Conservation (phyloP, 2,329 filamentous ascomycete species). For the Trichophaea hybrida region DNA sequence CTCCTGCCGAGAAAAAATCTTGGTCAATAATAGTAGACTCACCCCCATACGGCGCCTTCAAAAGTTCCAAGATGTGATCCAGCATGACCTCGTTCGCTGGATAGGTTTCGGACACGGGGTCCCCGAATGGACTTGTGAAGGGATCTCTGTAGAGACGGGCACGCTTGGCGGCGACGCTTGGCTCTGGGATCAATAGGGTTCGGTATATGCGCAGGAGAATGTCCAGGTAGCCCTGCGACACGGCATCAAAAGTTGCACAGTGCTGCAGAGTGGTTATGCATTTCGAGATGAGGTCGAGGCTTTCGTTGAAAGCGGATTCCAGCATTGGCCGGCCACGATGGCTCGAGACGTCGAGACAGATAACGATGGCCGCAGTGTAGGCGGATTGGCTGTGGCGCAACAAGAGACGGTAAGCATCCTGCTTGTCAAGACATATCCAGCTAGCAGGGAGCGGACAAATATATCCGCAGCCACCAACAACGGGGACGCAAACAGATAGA, state of each 20-base stretch:
- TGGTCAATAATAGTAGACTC: neutral
- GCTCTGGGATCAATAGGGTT: neutral
- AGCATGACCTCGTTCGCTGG: conserved; percentile 3
- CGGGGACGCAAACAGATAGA: too few relatives aligned
- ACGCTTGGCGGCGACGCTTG: neutral
- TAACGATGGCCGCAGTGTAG: conserved; percentile 17
- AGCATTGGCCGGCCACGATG: conserved; percentile 1
- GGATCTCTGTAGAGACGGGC: neutral
- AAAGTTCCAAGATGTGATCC: conserved; percentile 1
- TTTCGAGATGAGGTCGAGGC: conserved; percentile 6
- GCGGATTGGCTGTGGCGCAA: conserved; percentile 14
- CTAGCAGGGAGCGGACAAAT: too few relatives aligned
- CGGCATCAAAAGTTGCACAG: conserved; percentile 12
- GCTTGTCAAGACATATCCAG: neutral
- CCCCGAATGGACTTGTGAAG: neutral
- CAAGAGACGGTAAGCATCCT: neutral
- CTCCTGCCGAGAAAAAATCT: neutral
- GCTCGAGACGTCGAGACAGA: conserved; percentile 13
- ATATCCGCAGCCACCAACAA: too few relatives aligned
- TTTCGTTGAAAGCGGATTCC: conserved; percentile 4
- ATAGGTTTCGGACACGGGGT: neutral
- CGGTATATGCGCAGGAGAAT: conserved; percentile 7
- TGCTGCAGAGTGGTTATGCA: conserved; percentile 14
- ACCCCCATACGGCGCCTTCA: conserved; percentile 1
- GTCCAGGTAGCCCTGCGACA: conserved; percentile 14